Evolutionary conservation across 768 basidiomycete species (phyloP), one percentile per base, ranked within the genome.

Genomic region (Mycena epipterygia): DNA sequence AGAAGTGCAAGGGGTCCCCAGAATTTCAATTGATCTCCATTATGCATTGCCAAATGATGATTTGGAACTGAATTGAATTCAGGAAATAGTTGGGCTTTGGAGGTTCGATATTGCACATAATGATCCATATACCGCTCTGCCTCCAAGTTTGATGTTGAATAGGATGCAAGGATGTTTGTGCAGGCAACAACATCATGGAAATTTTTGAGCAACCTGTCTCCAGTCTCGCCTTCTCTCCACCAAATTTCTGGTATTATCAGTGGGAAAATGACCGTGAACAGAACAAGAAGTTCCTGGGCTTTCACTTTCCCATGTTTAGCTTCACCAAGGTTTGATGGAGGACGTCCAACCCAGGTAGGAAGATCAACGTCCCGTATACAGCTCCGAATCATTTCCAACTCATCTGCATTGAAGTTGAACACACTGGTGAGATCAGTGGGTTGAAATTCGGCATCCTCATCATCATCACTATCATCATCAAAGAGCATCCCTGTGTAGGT

Each of bases 321-420:
- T 25, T 74, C 71, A n/a, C 76, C 73, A 58, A 75, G 71, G 35
- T 77, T 73, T 33, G 17, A 37, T 21, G 74, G 76, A 17, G 69
- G 72, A 2, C 66, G 62, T 16, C 33, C 57, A 27, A 74, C 64
- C 69, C 70, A 75, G 1, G 67, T 68, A 8, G 76, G 76, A 16
- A 75, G 46, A 25, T 19, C 30, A 25, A 68, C 48, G 41, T 70
- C 30, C 0, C 12, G 1, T 12, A 76, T 73, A 33, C 68, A 68
- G 16, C 4, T 17, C 2, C 49, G 29, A 19, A 66, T 41, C 13
- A 11, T 19, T 0, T 44, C 61, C 13, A 64, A 5, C 17, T 63
- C 21, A 3, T 21, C 30, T 2, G 21, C 14, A 19, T 30, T 13
- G 19, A 69, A 69, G 3, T 64, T 29, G 14, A 62, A 69, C 11